Base-by-base conservation (phyloP, 371 early-diverging fungal genomes). In the Mucor saturninus region DNA sequence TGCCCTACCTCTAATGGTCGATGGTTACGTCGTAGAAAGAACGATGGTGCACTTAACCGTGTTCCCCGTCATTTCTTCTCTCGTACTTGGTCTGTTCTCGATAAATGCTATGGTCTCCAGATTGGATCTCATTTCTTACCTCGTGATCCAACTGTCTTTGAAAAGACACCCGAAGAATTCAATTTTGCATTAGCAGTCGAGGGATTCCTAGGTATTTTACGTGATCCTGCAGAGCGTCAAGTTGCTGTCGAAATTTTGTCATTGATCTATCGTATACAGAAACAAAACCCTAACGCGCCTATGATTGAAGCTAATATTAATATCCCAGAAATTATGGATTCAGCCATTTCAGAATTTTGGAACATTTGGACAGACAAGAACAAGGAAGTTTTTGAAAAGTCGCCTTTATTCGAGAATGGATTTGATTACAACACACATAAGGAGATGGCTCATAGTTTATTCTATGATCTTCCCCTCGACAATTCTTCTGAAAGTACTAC, bases 151-250 rank as follows among this genome's bases (percentile, higher is more conserved):
- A 92, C 91, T 3, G 87, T 94, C 5, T 87, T 89, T 38, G 94
- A 94, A 67, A 91, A 89, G 76, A 93, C 95, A 1, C 85, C 94
- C 0, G 93, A 93, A 48, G 94, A 94, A 59, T 86, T 85, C 76
- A 89, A 86, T 71, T 86, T 88, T 81, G 94, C 92, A 1, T 65
- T 92, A 46, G 88, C 86, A 42, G 89, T 94, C 0, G 94, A 93
- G 63, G 72, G 77, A 51, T 87, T 91, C 57, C 74, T 93, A 65
- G 86, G 83, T 8, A 73, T 72, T 53, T 85, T 91, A 38, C 68
- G 77, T 6, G 94, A 95, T 59, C 93, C 95, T 5, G 95, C 94
- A 9, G 93, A 94, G 69, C 88, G 93, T 28, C 92, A 92, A 74
- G 79, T 93, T 39, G 90, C 89, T 0, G 89, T 90, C 0, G 93